Base-by-base conservation (phyloP, 2,329 filamentous ascomycete genomes). In the Sporothrix curviconia region DNA sequence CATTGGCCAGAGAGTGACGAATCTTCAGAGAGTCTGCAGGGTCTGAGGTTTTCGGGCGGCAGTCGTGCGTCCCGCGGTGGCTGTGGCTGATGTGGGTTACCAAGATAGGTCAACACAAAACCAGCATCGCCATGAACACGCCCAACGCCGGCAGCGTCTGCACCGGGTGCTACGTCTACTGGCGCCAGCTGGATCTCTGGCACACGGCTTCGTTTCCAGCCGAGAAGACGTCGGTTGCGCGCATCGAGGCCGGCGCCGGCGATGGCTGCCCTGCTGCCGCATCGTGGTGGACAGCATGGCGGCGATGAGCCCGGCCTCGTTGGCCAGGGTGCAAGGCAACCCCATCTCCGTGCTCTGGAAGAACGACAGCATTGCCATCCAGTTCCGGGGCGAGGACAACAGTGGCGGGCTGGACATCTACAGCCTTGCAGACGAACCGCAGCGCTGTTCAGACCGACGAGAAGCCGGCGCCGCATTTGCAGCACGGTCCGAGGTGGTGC, bases 151-250 rank as follows among this genome's bases (percentile, higher is more conserved):
- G 25, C 14, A 51, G 28, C 43, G 36, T 46, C 44, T 56, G 55
- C 39, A 30, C 32, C 52, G 40, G 42, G 15, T 55, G 42, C 32
- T 28, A 51, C 46, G 19, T 43, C 19, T 51, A 43, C n/a, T 39
- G 25, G 46, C 44, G 47, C 22, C 30, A 60, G 59, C 55, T 64
- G 36, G 56, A 55, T 7, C 28, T 53, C 34, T 53, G 50, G 50
- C 50, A 22, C 36, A 22, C 15, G n/a, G 36, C 22, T 14, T 30
- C 37, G 7, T 5, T 19, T 5, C 15, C 24, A 15, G n/a, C 50
- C 7, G 14, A 12, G n/a, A 53, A 19, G 32, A 51, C 47, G 7
- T 37, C n/a, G 7, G 19, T 51, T 19, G 19, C 15, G n/a, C 47
- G 8, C 7, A 51, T 51, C 15, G 11, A 51, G 22, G 47, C 32